phyloP scores from a whole-genome alignment of 495 filamentous ascomycete species.

The Aspergillus sclerotiicarbonarius region DNA sequence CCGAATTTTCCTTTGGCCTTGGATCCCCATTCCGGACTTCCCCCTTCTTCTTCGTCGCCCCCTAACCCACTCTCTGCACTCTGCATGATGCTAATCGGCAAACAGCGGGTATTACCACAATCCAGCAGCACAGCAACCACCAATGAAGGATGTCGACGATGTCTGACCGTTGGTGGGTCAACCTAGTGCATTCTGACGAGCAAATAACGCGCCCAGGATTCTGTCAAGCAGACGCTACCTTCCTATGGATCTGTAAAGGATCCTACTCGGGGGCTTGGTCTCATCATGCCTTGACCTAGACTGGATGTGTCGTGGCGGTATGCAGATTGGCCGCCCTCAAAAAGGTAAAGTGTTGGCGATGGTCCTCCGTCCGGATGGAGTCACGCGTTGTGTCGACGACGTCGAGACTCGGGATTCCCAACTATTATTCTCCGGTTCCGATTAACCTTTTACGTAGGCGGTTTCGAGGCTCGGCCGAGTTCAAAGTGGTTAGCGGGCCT shows the following conservation, averaged over 20 bases:
- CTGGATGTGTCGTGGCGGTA: neutral
- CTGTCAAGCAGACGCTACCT: neutral
- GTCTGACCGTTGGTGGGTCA: conserved; percentile 16
- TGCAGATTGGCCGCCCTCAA: conserved; percentile 1
- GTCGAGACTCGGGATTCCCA: neutral
- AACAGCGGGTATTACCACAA: conserved; percentile 5
- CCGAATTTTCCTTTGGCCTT: neutral
- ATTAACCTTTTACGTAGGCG: neutral
- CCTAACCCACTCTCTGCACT: conserved; percentile 1
- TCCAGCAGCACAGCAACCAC: conserved; percentile 3
- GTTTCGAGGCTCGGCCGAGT: neutral
- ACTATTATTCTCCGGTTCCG: neutral
- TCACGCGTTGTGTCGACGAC: neutral
- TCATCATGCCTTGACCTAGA: neutral
- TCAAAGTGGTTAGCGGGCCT: neutral
- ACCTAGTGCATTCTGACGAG: neutral
- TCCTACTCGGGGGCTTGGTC: neutral
- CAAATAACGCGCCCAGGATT: conserved; percentile 7
- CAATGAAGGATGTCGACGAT: conserved; percentile 8
- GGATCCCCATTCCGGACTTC: neutral
- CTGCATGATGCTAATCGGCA: neutral
- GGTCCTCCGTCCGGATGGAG: neutral
- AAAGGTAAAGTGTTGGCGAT: conserved; percentile 5
- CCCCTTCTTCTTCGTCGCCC: neutral
- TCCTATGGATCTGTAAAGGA: conserved; percentile 5